A percentile compares a stretch with the other conserved stretches of the same genome.
These are phyloP conservation scores for Lactarius deliciosus DNA, from an alignment of 768 basidiomycete genomes.

Conservation along the genomic window DNA sequence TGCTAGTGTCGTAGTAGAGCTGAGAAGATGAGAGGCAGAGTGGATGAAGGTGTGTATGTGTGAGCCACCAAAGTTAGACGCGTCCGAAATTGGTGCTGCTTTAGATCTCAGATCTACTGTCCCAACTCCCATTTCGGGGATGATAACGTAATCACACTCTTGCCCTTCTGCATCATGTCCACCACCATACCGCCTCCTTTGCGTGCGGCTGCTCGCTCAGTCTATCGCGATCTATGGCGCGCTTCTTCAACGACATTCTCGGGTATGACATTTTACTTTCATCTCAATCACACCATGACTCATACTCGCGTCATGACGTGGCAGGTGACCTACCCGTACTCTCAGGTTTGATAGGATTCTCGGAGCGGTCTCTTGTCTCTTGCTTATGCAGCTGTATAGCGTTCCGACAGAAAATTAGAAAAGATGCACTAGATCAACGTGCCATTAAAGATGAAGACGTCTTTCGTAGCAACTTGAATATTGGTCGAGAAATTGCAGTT, in stretches of 20 bases:
- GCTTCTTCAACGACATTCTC: conserved; percentile 66
- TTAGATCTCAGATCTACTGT: conserved; percentile 38
- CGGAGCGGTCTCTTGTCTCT: background rate
- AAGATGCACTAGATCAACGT: conserved; percentile 48
- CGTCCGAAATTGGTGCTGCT: conserved; percentile 42
- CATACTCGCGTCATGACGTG: conserved; percentile 4
- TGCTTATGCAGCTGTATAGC: conserved; percentile 42
- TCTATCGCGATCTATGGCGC: conserved; percentile 70
- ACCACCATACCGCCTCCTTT: conserved; percentile 57
- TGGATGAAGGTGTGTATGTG: background rate
- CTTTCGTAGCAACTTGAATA: conserved; percentile 54
- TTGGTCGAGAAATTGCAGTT: conserved; percentile 69
- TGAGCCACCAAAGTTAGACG: conserved; percentile 32
- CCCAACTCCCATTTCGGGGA: background rate
- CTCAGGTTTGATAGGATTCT: conserved; percentile 42
- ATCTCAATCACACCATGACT: background rate
- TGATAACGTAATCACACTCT: conserved; percentile 1
- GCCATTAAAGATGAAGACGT: conserved; percentile 45
- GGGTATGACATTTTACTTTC: conserved; percentile 37
- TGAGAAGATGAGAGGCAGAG: conserved; percentile 25
- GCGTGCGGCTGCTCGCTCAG: conserved; percentile 65
- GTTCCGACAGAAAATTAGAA: conserved; percentile 69
- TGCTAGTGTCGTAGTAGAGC: background rate
- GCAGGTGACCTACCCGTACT: conserved; percentile 59
- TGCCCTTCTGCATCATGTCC: background rate